Percentiles rank a stretch among this genome's conserved stretches.
These are phyloP conservation scores for Chytridium lagenaria DNA, from an alignment of 371 early-diverging fungal genomes.

Conservation along the genomic window DNA sequence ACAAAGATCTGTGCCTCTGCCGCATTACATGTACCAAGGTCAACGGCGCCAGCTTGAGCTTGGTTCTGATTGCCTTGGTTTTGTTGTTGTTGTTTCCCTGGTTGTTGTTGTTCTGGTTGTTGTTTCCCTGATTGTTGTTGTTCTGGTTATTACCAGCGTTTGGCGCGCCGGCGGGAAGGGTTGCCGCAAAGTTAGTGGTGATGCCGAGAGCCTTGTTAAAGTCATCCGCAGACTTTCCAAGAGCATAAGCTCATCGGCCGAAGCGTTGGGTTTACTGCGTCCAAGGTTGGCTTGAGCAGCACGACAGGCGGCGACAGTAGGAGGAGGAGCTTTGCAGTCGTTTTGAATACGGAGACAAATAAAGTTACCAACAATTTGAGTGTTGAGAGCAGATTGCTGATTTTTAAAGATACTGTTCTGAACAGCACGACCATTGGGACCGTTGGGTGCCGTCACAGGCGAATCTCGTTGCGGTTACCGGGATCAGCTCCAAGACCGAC, in stretches of 20 bases:
- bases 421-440: conserved; percentile 6
- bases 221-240: conserved; percentile 19
- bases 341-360: neutral
- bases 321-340: conserved; percentile 24
- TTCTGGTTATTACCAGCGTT: neutral
- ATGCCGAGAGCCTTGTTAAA: conserved; percentile 34
- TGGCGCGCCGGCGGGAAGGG: neutral
- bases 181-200: conserved; percentile 23
- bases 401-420: neutral
- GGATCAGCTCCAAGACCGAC: conserved; percentile 32
- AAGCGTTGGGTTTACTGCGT: too few species aligned
- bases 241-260: neutral
- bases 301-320: conserved; percentile 12
- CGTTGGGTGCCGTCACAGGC: conserved; percentile 13
- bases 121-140: conserved; percentile 8
- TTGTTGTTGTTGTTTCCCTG: neutral
- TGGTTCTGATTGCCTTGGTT: neutral
- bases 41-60: too few species aligned
- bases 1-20: conserved; percentile 19
- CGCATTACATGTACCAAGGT: conserved; percentile 14
- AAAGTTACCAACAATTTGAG: neutral
- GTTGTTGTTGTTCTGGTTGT: conserved; percentile 14
- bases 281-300: too few species aligned
- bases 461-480: conserved; percentile 27
- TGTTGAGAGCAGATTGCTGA: conserved; percentile 13